Conservation (phyloP, 192 early-diverging fungal species). For the Rhizophagus sp. region DNA sequence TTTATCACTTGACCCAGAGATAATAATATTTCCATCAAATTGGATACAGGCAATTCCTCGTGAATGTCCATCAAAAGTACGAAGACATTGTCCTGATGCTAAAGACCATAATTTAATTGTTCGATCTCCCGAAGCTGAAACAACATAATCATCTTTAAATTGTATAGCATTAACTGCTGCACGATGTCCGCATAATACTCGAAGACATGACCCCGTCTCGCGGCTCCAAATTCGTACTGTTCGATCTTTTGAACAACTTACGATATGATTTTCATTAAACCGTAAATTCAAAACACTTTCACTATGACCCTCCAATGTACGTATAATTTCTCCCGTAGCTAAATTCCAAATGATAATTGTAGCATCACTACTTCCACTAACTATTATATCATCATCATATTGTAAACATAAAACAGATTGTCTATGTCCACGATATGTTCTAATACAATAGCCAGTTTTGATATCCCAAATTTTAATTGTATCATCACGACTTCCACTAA, state of each 20-base stretch:
- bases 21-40: constrained; percentile 82
- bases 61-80: constrained; percentile 70
- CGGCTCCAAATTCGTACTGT: constrained; percentile 82
- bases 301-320: constrained; percentile 52
- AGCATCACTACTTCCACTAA: constrained; percentile 72
- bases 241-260: constrained; percentile 84
- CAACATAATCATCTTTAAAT: constrained; percentile 55
- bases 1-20: constrained; percentile 81
- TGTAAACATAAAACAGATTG: constrained; percentile 89
- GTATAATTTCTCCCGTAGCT: constrained; percentile 48
- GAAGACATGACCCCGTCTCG: constrained; percentile 53
- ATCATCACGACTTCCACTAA: constrained; percentile 71
- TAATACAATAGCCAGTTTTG: constrained; percentile 50
- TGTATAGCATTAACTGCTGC: constrained; percentile 87
- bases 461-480: constrained; percentile 81
- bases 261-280: constrained; percentile 70
- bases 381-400: constrained; percentile 63
- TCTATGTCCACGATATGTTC: constrained; percentile 68
- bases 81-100: constrained; percentile 62
- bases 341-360: constrained; percentile 75
- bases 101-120: constrained; percentile 87
- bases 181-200: constrained; percentile 63
- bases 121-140: constrained; percentile 80
- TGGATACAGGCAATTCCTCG: constrained; percentile 89
- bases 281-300: constrained; percentile 79